These are phyloP conservation scores for Nemania bipapillata DNA, from an alignment of 2,329 filamentous ascomycete genomes.

Conservation along the genomic window DNA sequence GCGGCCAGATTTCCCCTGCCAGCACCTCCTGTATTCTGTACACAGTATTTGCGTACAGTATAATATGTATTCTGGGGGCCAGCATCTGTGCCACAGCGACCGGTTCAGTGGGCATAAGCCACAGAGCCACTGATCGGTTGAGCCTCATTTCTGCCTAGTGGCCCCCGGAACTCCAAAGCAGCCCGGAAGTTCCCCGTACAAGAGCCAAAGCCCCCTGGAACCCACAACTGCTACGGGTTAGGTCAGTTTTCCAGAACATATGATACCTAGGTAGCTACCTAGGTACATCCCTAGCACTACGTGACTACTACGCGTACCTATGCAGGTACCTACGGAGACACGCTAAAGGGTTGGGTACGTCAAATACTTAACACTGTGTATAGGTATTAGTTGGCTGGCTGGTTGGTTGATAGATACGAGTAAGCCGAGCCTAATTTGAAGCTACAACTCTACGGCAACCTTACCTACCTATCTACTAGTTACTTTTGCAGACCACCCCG, in stretches of 20 bases:
- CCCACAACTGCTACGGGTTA: conserved; percentile 14
- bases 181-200: conserved; percentile 2
- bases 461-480: neutral
- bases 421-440: conserved; percentile 30
- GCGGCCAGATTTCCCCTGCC: conserved; percentile 44
- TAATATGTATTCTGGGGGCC: too few relatives aligned
- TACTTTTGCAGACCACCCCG: neutral
- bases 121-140: conserved; percentile 12
- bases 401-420: too few relatives aligned
- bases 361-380: neutral
- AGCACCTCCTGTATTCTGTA: too few relatives aligned
- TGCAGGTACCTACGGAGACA: too few relatives aligned
- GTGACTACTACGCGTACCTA: neutral
- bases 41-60: too few relatives aligned
- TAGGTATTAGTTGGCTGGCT: too few relatives aligned
- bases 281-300: neutral
- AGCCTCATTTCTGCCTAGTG: conserved; percentile 13
- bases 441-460: conserved; percentile 1
- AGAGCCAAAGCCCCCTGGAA: neutral
- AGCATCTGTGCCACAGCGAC: conserved; percentile 3
- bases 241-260: conserved; percentile 7
- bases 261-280: too few relatives aligned
- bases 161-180: conserved; percentile 4
- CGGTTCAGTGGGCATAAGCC: conserved; percentile 11
- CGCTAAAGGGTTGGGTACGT: neutral